These are phyloP conservation scores for Ustilago loliicola DNA, from an alignment of 1,284 basidiomycete species.

Conservation along the genomic window DNA sequence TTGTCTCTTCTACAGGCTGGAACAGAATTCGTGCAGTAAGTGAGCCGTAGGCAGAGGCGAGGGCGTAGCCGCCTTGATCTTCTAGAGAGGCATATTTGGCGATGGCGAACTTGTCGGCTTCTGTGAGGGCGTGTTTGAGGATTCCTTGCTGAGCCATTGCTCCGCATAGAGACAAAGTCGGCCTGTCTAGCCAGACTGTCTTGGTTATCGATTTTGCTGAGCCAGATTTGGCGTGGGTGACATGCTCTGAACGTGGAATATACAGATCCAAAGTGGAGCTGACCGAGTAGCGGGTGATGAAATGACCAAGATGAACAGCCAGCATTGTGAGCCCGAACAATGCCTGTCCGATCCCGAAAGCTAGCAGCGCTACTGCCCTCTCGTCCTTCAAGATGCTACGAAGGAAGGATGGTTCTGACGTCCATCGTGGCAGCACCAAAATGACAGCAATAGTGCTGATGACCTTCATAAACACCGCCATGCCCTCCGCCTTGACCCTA, in stretches of 20 bases:
- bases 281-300: slow-evolving; percentile 76
- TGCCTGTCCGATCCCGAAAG: slow-evolving; percentile 62
- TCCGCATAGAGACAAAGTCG: slow-evolving; percentile 74
- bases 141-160: slow-evolving; percentile 88
- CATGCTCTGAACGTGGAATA: slow-evolving; percentile 59
- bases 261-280: slow-evolving; percentile 83
- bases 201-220: background rate
- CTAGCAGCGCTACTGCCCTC: slow-evolving; percentile 46
- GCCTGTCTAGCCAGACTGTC: slow-evolving; percentile 30
- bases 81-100: slow-evolving; percentile 59
- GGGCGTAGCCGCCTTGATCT: slow-evolving; percentile 69
- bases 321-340: slow-evolving; percentile 56
- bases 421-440: slow-evolving; percentile 20
- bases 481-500: slow-evolving; percentile 63
- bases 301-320: slow-evolving; percentile 28
- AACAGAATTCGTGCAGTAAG: slow-evolving; percentile 66
- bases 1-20: slow-evolving; percentile 67
- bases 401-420: background rate
- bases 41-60: slow-evolving; percentile 68
- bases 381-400: slow-evolving; percentile 10
- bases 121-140: slow-evolving; percentile 93
- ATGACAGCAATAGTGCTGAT: slow-evolving; percentile 44
- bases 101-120: slow-evolving; percentile 85
- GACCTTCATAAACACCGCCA: slow-evolving; percentile 56
- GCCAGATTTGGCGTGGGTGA: background rate